Evolutionary conservation across 2,329 filamentous ascomycete species (phyloP).

Genomic region (Colletotrichum sp.): DNA sequence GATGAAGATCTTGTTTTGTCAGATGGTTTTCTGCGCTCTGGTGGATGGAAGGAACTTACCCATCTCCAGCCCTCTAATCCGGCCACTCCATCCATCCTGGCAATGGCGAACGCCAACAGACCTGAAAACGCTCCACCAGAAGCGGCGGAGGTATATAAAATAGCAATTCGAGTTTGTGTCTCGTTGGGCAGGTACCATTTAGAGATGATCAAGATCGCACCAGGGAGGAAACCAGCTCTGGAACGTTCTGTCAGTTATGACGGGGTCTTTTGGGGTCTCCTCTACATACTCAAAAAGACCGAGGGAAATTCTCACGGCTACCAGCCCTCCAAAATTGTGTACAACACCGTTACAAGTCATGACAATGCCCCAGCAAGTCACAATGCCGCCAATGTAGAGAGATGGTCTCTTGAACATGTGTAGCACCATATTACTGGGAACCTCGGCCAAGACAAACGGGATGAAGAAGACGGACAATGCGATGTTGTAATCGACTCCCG

Average conservation of each 20-base stretch:
- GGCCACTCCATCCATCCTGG: constrained; percentile 48
- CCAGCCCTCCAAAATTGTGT: constrained; percentile 41
- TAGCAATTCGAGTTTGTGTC: constrained; percentile 31
- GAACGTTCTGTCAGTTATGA: background rate
- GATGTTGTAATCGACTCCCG: constrained; percentile 62
- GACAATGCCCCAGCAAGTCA: constrained; percentile 38
- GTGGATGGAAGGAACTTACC: constrained; percentile 20
- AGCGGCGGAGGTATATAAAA: constrained; percentile 39
- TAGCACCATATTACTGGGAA: constrained; percentile 44
- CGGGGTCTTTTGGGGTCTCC: background rate
- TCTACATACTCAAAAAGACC: constrained; percentile 37
- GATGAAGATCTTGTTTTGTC: constrained; percentile 49
- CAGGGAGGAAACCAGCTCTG: constrained; percentile 35
- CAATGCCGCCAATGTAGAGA: constrained; percentile 43
- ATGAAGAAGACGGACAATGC: constrained; percentile 67
- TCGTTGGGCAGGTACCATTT: constrained; percentile 37
- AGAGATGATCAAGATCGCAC: constrained; percentile 33
- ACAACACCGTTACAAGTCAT: constrained; percentile 41
- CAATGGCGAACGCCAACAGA: constrained; percentile 47
- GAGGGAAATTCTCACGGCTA: constrained; percentile 43
- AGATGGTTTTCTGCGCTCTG: background rate
- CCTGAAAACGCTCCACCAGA: constrained; percentile 49
- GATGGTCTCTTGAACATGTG: constrained; percentile 43
- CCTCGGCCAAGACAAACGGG: constrained; percentile 56
- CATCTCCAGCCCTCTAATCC: constrained; percentile 51